These are phyloP conservation scores for Schizochytrium sp. DNA, from an alignment of 108 stramenopile genomes.

Conservation along the genomic window DNA sequence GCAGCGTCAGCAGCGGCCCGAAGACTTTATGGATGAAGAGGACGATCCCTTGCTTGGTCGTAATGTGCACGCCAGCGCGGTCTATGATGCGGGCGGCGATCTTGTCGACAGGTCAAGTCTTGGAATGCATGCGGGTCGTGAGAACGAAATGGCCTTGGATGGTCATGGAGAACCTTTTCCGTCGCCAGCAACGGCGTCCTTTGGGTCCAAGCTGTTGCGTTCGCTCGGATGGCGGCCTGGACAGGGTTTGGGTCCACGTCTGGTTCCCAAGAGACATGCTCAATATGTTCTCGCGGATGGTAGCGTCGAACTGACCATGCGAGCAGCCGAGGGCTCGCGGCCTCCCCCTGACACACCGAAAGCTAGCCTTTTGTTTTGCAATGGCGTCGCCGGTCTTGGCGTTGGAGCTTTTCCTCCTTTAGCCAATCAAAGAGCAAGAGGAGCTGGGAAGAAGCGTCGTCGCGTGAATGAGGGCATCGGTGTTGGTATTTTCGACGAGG, in stretches of 20 bases:
- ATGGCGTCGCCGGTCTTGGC: not conserved
- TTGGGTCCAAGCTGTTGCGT: not conserved
- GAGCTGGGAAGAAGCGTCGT: not conserved
- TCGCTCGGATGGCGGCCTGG: not conserved
- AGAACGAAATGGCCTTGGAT: too few relatives aligned
- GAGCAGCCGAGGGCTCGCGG: not conserved
- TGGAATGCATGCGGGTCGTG: too few relatives aligned
- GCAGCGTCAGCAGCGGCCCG: slow-evolving; percentile 28
- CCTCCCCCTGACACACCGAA: not conserved
- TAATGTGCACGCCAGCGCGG: not conserved
- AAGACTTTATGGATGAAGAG: slow-evolving; percentile 53
- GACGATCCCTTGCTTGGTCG: slow-evolving; percentile 33
- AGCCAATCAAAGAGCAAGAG: not conserved
- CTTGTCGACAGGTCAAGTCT: not conserved
- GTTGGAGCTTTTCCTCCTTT: not conserved
- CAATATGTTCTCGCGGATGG: not conserved
- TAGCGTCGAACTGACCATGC: not conserved
- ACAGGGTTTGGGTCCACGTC: not conserved
- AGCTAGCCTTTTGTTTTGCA: not conserved
- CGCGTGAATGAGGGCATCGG: not conserved
- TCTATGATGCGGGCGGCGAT: not conserved
- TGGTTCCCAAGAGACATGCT: not conserved
- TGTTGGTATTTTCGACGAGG: not conserved
- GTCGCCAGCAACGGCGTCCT: not conserved
- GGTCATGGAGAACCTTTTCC: not conserved